Conservation (phyloP, 139 green algal genomes). For the Chlamydomonas applanata region DNA sequence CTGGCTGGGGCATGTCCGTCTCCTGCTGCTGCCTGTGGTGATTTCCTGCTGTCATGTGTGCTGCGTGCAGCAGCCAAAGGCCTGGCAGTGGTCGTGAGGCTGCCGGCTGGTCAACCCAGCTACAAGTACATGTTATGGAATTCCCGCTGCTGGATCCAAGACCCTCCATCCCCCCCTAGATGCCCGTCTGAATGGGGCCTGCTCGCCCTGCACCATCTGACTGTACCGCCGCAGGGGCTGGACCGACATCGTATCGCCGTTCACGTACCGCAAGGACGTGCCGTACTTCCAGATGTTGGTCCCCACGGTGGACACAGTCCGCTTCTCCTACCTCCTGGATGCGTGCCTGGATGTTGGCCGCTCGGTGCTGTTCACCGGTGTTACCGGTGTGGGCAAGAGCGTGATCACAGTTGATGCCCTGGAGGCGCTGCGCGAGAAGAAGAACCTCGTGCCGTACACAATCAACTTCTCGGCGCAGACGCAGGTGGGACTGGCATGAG, state of each 20-base stretch:
- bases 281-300: constrained; percentile 82
- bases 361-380: constrained; percentile 71
- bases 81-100: too few relatives aligned
- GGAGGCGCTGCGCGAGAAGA: constrained; percentile 39
- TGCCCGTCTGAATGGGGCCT: too few relatives aligned
- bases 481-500: too few relatives aligned
- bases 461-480: constrained; percentile 87
- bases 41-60: too few relatives aligned
- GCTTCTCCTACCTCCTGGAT: constrained; percentile 64
- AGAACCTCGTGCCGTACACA: constrained; percentile 60
- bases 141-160: too few relatives aligned
- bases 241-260: constrained; percentile 61
- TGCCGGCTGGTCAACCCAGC: too few relatives aligned
- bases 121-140: too few relatives aligned
- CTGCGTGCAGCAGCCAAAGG: too few relatives aligned
- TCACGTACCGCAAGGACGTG: constrained; percentile 68
- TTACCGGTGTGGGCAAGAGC: constrained; percentile 79
- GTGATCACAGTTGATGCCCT: constrained; percentile 63
- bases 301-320: constrained; percentile 75
- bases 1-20: too few relatives aligned
- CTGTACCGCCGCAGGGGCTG: constrained; percentile 36
- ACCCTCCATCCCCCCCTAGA: too few relatives aligned
- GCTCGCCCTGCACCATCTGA: too few relatives aligned
- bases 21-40: too few relatives aligned
- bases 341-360: constrained; percentile 63